A percentile compares a stretch with the other conserved stretches of the same genome.
Evolutionary conservation across 148 eudicot genomes (phyloP).

Genomic region (Vaccinium corymbosum): DNA sequence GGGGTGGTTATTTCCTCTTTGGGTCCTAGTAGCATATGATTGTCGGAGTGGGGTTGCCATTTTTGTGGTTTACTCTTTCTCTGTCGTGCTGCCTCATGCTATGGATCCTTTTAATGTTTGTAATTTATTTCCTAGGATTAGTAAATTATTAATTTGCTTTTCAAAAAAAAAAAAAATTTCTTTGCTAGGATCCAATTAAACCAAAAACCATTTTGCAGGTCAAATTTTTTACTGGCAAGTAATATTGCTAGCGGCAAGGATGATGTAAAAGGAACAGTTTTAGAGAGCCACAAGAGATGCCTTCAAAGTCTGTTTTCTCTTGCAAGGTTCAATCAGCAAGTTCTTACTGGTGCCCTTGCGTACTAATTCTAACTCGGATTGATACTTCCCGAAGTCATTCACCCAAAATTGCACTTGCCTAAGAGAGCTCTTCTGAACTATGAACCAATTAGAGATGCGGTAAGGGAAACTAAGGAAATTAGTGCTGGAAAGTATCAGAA

Average conservation of each 20-base stretch:
- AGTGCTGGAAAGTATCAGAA: slow-evolving; percentile 12
- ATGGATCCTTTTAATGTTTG: too few species aligned
- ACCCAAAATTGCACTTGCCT: neutral
- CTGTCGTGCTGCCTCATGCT: too few species aligned
- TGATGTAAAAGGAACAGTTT: neutral
- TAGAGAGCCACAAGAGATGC: neutral
- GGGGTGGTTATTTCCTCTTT: too few species aligned
- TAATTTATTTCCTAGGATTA: too few species aligned
- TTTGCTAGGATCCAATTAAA: neutral
- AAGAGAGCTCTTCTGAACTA: neutral
- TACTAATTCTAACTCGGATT: neutral
- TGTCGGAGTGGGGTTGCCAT: too few species aligned
- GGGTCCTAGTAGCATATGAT: too few species aligned
- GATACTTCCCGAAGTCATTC: neutral
- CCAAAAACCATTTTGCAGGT: neutral
- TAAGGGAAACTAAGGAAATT: neutral
- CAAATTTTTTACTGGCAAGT: neutral
- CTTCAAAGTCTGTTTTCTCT: neutral
- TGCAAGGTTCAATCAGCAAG: slow-evolving; percentile 5
- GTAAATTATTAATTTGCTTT: too few species aligned
- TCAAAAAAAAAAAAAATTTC: neutral
- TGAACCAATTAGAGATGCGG: neutral
- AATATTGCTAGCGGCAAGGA: neutral
- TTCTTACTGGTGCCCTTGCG: neutral
- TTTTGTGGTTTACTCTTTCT: too few species aligned